phyloP scores from a whole-genome alignment of 1,284 basidiomycete genomes.

The Salmacisia buchloeana region DNA sequence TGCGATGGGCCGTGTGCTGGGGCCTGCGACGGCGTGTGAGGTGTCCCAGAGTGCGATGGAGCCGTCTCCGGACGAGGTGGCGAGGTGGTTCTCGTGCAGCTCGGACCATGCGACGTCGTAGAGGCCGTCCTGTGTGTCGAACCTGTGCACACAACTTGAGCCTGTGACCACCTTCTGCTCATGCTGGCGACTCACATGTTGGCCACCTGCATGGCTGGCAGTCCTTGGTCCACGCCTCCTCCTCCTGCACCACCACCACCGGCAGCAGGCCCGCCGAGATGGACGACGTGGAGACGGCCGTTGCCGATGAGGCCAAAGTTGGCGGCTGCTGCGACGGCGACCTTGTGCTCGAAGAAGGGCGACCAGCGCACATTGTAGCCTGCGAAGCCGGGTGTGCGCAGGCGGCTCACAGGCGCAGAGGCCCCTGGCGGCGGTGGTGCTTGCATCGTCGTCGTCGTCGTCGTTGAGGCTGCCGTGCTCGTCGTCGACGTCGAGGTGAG shows the following conservation, averaged over 20 bases:
- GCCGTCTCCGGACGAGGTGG: slow-evolving; percentile 83
- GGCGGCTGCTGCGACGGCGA: slow-evolving; percentile 82
- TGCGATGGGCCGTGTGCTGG: slow-evolving; percentile 61
- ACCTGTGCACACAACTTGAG: slow-evolving; percentile 57
- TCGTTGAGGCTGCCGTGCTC: neutral
- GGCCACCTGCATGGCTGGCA: slow-evolving; percentile 20
- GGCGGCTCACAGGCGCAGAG: slow-evolving; percentile 10
- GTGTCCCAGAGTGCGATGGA: slow-evolving; percentile 87
- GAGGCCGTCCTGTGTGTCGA: slow-evolving; percentile 86
- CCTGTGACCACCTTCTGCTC: neutral
- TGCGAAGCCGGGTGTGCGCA: slow-evolving; percentile 59
- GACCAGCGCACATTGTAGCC: slow-evolving; percentile 86
- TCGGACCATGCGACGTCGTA: slow-evolving; percentile 92
- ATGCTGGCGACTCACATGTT: slow-evolving; percentile 14
- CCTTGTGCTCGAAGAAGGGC: slow-evolving; percentile 73
- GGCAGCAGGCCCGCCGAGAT: slow-evolving; percentile 9
- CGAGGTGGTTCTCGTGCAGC: slow-evolving; percentile 86
- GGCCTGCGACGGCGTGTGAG: neutral
- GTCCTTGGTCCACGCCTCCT: neutral
- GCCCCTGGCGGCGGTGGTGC: neutral
- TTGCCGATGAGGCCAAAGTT: slow-evolving; percentile 96
- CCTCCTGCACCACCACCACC: neutral
- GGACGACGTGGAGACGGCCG: slow-evolving; percentile 55
- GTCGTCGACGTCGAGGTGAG: too few species aligned
- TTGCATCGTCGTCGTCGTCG: neutral